Percentiles rank a stretch among this genome's conserved stretches.
phyloP scores from a whole-genome alignment of 2,329 filamentous ascomycete species.

The Cladosporium sp. region DNA sequence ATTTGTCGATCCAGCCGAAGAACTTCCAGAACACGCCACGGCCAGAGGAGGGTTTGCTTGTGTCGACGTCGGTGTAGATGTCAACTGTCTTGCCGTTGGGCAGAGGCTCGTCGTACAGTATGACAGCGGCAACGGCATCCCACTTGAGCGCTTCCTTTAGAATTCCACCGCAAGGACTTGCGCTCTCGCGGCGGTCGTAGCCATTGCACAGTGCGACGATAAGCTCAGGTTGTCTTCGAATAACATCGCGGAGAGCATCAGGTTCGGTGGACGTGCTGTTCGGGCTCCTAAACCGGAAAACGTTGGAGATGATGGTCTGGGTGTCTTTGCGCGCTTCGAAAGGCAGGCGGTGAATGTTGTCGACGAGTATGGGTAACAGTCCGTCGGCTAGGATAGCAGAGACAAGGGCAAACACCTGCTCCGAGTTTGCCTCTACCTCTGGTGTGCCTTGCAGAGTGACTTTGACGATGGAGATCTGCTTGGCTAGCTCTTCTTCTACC shows the following conservation, averaged over 20 bases:
- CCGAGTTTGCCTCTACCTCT: conserved; percentile 83
- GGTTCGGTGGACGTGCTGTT: conserved; percentile 65
- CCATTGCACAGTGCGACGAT: conserved; percentile 83
- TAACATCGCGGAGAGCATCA: conserved; percentile 81
- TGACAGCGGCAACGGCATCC: conserved; percentile 83
- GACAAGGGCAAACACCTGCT: conserved; percentile 83
- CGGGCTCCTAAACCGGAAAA: conserved; percentile 80
- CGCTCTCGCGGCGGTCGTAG: conserved; percentile 86
- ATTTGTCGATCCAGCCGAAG: conserved; percentile 95
- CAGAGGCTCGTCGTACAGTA: conserved; percentile 74
- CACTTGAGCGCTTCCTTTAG: conserved; percentile 86
- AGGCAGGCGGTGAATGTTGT: conserved; percentile 76
- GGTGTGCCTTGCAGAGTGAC: conserved; percentile 84
- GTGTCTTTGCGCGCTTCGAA: conserved; percentile 97
- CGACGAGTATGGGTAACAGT: conserved; percentile 76
- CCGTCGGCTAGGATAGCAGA: conserved; percentile 83
- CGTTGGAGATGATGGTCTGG: conserved; percentile 91
- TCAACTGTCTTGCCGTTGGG: conserved; percentile 69
- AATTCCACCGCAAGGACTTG: conserved; percentile 85
- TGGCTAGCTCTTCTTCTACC: conserved; percentile 80
- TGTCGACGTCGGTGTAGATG: conserved; percentile 61
- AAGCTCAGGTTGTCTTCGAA: conserved; percentile 80
- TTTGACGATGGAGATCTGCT: conserved; percentile 87
- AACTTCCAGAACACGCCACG: conserved; percentile 93
- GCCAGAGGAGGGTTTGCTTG: conserved; percentile 69